Evolutionary conservation across 306 rosid species (phyloP).

Genomic region (Cucurbita argyrosperma): DNA sequence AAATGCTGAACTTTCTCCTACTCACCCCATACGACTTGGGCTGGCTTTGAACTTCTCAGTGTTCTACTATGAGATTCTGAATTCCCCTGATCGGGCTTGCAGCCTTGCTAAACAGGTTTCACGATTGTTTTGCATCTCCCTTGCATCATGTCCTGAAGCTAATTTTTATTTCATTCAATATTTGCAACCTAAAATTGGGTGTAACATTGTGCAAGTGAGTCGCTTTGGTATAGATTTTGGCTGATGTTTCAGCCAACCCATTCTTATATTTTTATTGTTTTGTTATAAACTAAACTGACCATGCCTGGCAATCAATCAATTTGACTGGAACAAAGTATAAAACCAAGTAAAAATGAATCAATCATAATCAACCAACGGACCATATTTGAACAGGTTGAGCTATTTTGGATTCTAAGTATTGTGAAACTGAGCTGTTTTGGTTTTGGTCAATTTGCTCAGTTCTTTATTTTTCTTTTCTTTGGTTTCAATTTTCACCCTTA

Average conservation of each 20-base stretch:
- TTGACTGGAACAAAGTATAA: background rate
- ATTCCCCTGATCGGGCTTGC: conserved; percentile 99
- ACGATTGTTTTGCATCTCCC: background rate
- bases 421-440: background rate
- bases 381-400: background rate
- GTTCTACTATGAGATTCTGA: conserved; percentile 88
- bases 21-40: conserved; percentile 96
- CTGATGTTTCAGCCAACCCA: background rate
- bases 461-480: background rate
- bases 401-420: background rate
- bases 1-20: conserved; percentile 74
- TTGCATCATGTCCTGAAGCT: background rate
- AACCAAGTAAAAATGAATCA: background rate
- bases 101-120: conserved; percentile 93
- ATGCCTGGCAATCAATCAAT: background rate
- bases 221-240: no score
- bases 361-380: background rate
- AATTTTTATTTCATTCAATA: no score
- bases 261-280: background rate
- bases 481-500: background rate
- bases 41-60: conserved; percentile 95
- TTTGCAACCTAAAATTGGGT: no score
- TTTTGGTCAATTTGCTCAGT: background rate
- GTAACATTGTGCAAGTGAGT: no score
- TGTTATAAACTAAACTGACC: background rate